Evolutionary conservation across 345 rosid species (phyloP).

Genomic region (Moricandia arvensis): DNA sequence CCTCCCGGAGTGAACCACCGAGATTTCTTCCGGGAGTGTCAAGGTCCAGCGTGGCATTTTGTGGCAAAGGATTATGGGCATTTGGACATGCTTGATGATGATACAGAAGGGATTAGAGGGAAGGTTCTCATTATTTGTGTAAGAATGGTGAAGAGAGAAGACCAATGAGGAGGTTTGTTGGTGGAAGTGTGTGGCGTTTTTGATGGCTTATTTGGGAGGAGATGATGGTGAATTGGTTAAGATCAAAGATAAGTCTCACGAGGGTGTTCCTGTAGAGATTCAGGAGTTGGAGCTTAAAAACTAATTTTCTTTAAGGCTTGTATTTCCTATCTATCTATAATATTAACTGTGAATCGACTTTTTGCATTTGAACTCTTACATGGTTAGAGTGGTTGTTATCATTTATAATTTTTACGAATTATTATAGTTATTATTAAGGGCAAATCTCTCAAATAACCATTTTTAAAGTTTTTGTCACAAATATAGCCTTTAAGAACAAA

Average conservation of each 20-base stretch:
- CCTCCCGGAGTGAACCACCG: slow-evolving; percentile 74
- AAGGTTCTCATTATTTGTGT: slow-evolving; percentile 62
- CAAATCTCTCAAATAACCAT: too few relatives aligned
- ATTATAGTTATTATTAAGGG: too few relatives aligned
- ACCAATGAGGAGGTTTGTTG: slow-evolving; percentile 82
- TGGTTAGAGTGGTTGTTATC: too few relatives aligned
- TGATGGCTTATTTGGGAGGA: slow-evolving; percentile 61
- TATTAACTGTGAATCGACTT: too few relatives aligned
- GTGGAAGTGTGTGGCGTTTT: slow-evolving; percentile 64
- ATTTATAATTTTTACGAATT: too few relatives aligned
- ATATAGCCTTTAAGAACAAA: too few relatives aligned
- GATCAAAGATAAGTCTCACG: slow-evolving; percentile 49
- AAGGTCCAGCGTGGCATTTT: slow-evolving; percentile 64
- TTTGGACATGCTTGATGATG: slow-evolving; percentile 80
- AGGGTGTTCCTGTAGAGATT: slow-evolving; percentile 54
- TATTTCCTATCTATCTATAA: background rate
- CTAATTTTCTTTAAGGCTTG: background rate
- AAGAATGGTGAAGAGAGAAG: slow-evolving; percentile 64
- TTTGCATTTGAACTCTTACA: too few relatives aligned
- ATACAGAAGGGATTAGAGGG: slow-evolving; percentile 64
- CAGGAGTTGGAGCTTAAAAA: slow-evolving; percentile 44
- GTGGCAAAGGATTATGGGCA: slow-evolving; percentile 79
- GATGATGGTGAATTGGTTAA: slow-evolving; percentile 49
- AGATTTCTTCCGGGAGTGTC: slow-evolving; percentile 64
- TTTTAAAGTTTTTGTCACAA: too few relatives aligned